Evolutionary conservation across 2,329 filamentous ascomycete genomes (phyloP).

Genomic region (Cordyceps militaris): DNA sequence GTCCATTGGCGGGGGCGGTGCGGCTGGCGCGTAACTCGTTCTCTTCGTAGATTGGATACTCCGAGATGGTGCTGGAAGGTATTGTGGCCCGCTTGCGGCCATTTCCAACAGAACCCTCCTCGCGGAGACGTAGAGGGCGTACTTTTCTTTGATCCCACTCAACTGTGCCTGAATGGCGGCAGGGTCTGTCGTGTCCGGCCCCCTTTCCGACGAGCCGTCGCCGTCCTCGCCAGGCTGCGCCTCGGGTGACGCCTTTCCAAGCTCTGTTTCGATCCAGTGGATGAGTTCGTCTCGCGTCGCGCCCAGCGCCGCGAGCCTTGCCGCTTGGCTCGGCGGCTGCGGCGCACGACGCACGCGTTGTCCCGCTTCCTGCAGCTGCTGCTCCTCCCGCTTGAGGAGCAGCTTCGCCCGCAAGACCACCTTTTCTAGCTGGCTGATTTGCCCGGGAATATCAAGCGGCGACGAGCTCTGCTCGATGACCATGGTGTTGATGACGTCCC

Average conservation of each 20-base stretch:
- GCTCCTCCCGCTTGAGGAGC: slow-evolving; percentile 49
- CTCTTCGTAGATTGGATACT: slow-evolving; percentile 9
- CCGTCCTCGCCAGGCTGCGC: slow-evolving; percentile 19
- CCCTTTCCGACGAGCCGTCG: slow-evolving; percentile 23
- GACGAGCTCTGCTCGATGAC: slow-evolving; percentile 32
- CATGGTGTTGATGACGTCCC: slow-evolving; percentile 44
- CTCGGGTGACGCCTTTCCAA: slow-evolving; percentile 42
- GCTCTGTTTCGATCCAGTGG: slow-evolving; percentile 57
- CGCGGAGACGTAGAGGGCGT: slow-evolving; percentile 43
- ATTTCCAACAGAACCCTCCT: slow-evolving; percentile 42
- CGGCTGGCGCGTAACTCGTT: not conserved
- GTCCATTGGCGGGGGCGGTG: slow-evolving; percentile 19
- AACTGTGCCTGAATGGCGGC: slow-evolving; percentile 33
- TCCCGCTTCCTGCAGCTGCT: slow-evolving; percentile 41
- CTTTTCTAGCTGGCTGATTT: slow-evolving; percentile 49
- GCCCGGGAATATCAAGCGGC: slow-evolving; percentile 37
- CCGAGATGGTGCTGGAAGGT: slow-evolving; percentile 20
- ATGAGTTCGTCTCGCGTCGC: slow-evolving; percentile 54
- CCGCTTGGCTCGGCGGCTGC: slow-evolving; percentile 25
- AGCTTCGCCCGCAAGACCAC: slow-evolving; percentile 52
- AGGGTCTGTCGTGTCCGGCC: slow-evolving; percentile 26
- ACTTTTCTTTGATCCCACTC: slow-evolving; percentile 45
- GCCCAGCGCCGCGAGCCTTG: slow-evolving; percentile 47
- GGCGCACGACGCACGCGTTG: slow-evolving; percentile 28
- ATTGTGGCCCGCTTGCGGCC: slow-evolving; percentile 26